Percentiles rank a stretch among this genome's conserved stretches.
Conservation (phyloP, 2,329 filamentous ascomycete genomes). For the Fusarium decemcellulare region DNA sequence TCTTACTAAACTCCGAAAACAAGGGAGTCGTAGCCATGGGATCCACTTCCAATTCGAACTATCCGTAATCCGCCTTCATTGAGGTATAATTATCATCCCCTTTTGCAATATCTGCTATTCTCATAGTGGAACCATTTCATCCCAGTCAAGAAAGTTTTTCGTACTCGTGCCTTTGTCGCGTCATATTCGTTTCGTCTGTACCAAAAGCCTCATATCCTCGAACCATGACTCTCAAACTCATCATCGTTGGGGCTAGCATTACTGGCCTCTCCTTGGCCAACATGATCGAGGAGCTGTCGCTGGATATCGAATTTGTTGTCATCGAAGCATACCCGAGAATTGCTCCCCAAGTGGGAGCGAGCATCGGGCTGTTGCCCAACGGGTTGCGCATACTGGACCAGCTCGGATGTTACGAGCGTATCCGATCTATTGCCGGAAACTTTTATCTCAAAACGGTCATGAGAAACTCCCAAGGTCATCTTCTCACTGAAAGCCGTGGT, state of each 20-base stretch:
- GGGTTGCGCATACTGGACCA: constrained; percentile 65
- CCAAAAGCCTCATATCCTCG: too few relatives aligned
- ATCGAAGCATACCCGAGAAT: constrained; percentile 60
- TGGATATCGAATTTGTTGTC: constrained; percentile 61
- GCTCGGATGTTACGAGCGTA: background rate
- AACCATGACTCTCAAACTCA: background rate
- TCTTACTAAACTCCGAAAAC: too few relatives aligned
- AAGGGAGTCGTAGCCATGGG: too few relatives aligned
- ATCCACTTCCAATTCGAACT: too few relatives aligned
- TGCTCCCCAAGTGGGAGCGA: constrained; percentile 62
- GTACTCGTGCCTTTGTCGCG: too few relatives aligned
- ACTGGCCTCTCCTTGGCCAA: constrained; percentile 30
- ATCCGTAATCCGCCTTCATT: too few relatives aligned
- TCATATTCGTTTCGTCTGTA: too few relatives aligned
- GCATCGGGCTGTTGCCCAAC: constrained; percentile 60
- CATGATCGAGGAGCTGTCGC: constrained; percentile 10
- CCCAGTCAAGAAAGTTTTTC: too few relatives aligned
- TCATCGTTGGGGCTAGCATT: constrained; percentile 31
- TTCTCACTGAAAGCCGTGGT: background rate
- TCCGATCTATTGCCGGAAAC: background rate
- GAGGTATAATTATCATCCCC: too few relatives aligned
- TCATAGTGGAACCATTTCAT: too few relatives aligned
- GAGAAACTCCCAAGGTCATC: too few relatives aligned
- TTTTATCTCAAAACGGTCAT: background rate
- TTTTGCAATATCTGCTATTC: too few relatives aligned